Conservation (phyloP, 805 yeast genomes). For the Scheffersomyces coipomensis region DNA sequence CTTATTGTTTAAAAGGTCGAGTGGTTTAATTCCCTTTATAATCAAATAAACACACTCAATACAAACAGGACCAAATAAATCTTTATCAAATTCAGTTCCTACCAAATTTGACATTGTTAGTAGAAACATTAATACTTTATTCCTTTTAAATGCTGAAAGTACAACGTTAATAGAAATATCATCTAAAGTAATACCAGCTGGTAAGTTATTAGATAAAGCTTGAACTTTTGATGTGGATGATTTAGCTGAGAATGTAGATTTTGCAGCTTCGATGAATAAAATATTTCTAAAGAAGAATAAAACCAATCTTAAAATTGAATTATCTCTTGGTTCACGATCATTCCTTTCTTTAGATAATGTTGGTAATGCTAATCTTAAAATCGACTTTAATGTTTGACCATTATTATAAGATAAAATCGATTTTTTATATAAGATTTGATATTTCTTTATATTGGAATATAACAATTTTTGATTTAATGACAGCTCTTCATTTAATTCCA, state of each 20-base stretch:
- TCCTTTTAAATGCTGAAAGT: slow-evolving; percentile 57
- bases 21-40: slow-evolving; percentile 52
- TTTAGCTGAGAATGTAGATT: slow-evolving; percentile 46
- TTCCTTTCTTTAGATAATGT: slow-evolving; percentile 48
- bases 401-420: slow-evolving; percentile 54
- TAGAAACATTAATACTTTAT: slow-evolving; percentile 70
- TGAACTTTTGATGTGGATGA: slow-evolving; percentile 27
- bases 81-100: slow-evolving; percentile 60
- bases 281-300: slow-evolving; percentile 75
- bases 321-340: slow-evolving; percentile 69
- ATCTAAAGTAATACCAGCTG: slow-evolving; percentile 55
- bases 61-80: slow-evolving; percentile 58
- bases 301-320: slow-evolving; percentile 68
- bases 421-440: slow-evolving; percentile 72
- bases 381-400: slow-evolving; percentile 67
- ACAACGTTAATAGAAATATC: slow-evolving; percentile 68
- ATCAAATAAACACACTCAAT: slow-evolving; percentile 70
- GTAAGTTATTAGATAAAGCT: slow-evolving; percentile 41
- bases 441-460: slow-evolving; percentile 59
- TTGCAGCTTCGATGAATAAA: slow-evolving; percentile 73
- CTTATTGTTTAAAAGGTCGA: slow-evolving; percentile 20
- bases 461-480: slow-evolving; percentile 55
- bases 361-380: slow-evolving; percentile 66
- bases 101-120: slow-evolving; percentile 69
- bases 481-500: slow-evolving; percentile 59